These are phyloP conservation scores for Saposhnikovia divaricata DNA, from an alignment of 129 eudicot species.

Conservation along the genomic window DNA sequence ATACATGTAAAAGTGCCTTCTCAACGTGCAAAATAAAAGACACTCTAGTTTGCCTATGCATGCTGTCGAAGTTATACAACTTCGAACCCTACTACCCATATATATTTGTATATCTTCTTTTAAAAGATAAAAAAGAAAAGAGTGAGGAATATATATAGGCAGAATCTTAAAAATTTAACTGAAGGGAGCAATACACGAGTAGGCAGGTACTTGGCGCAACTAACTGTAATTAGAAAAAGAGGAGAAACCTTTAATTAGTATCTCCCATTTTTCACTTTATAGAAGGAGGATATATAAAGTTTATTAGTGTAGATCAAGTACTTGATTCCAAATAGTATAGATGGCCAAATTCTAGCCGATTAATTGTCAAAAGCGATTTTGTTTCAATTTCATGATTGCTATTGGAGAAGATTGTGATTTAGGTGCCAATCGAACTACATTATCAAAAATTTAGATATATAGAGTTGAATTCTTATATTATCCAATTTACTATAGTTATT, in stretches of 20 bases:
- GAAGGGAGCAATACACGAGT: conserved; percentile 1
- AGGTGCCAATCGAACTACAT: too few species aligned
- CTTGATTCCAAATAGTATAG: background rate
- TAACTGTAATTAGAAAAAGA: background rate
- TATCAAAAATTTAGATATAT: too few species aligned
- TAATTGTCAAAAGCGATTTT: background rate
- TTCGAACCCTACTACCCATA: background rate
- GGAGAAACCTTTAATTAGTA: conserved; percentile 1
- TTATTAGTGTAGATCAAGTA: background rate
- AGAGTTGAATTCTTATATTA: too few species aligned
- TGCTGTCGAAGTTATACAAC: background rate
- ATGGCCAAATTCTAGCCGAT: background rate
- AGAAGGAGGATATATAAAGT: background rate
- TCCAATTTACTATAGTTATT: too few species aligned
- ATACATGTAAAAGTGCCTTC: background rate
- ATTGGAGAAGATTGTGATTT: background rate
- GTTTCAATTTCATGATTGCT: background rate
- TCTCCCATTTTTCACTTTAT: conserved; percentile 1
- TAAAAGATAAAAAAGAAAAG: background rate
- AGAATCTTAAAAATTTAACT: background rate
- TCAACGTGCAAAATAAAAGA: background rate
- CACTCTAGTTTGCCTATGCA: background rate
- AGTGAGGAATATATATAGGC: background rate
- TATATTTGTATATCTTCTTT: background rate
- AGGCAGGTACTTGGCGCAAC: background rate